A percentile compares a stretch with the other conserved stretches of the same genome.
Conservation (phyloP, 2,329 filamentous ascomycete genomes). For the Fusarium anguioides region DNA sequence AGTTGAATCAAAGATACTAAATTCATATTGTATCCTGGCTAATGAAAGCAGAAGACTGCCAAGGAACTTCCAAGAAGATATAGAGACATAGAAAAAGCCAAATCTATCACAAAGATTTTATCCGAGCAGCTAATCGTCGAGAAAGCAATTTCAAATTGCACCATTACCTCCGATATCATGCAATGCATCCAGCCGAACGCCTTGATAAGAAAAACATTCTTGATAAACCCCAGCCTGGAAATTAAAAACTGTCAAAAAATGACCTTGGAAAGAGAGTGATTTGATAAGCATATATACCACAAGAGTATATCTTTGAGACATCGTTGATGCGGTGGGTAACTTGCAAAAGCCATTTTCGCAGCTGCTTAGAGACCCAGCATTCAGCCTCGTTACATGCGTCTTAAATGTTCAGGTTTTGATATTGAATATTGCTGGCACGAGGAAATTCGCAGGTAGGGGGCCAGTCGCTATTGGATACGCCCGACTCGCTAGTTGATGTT, state of each 20-base stretch:
- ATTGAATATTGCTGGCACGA: not conserved
- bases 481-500: no score
- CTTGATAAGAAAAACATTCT: not conserved
- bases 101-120: not conserved
- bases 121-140: not conserved
- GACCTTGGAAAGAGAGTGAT: not conserved
- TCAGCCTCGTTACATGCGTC: not conserved
- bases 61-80: not conserved
- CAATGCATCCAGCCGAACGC: not conserved
- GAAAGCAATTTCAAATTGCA: not conserved
- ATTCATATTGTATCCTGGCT: constrained; percentile 3
- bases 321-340: not conserved
- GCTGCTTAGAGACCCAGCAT: not conserved
- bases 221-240: not conserved
- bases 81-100: not conserved
- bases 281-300: no score
- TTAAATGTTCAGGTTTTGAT: not conserved
- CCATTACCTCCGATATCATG: not conserved
- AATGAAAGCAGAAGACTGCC: not conserved
- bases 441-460: not conserved
- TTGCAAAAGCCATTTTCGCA: not conserved
- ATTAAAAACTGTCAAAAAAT: not conserved
- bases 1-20: not conserved
- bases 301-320: not conserved
- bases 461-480: no score